phyloP scores from a whole-genome alignment of 2,329 filamentous ascomycete species.

The Arthroderma uncinatum region DNA sequence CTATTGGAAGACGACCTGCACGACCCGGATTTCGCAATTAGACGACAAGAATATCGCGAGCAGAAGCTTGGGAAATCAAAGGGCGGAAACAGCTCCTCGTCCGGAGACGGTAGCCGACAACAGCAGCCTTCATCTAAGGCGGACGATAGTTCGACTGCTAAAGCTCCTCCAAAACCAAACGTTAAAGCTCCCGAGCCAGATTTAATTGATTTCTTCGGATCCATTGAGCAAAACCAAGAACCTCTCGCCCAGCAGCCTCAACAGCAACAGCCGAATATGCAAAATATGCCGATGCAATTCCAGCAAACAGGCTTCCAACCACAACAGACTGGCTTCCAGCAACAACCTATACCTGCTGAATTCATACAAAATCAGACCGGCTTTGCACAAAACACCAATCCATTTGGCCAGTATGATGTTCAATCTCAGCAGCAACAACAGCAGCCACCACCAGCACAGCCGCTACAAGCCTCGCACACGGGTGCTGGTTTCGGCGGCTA shows the following conservation, averaged over 20 bases:
- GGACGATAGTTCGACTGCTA: constrained; percentile 16
- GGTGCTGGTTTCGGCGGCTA: constrained; percentile 79
- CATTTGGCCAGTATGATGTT: constrained; percentile 21
- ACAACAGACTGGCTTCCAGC: constrained; percentile 18
- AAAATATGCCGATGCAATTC: constrained; percentile 18
- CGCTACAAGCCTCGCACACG: constrained; percentile 51
- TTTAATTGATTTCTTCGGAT: constrained; percentile 89
- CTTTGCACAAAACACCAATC: constrained; percentile 23
- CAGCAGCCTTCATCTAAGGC: constrained; percentile 29
- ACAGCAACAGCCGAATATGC: constrained; percentile 21
- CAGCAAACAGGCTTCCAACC: constrained; percentile 17
- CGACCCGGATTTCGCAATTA: constrained; percentile 89
- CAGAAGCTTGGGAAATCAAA: constrained; percentile 64
- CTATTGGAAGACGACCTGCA: constrained; percentile 90
- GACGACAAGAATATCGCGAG: constrained; percentile 80
- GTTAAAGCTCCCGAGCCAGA: constrained; percentile 45
- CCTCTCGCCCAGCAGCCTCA: constrained; percentile 43
- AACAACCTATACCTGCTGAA: constrained; percentile 17
- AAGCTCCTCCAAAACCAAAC: constrained; percentile 22
- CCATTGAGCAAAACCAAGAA: constrained; percentile 80
- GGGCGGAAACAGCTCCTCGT: constrained; percentile 30
- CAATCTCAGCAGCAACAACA: constrained; percentile 14
- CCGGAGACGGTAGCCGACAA: constrained; percentile 8
- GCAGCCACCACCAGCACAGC: constrained; percentile 27
- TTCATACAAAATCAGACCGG: constrained; percentile 18